Evolutionary conservation across 805 yeast genomes (phyloP).

Genomic region (Ogataea thermomethanolica): DNA sequence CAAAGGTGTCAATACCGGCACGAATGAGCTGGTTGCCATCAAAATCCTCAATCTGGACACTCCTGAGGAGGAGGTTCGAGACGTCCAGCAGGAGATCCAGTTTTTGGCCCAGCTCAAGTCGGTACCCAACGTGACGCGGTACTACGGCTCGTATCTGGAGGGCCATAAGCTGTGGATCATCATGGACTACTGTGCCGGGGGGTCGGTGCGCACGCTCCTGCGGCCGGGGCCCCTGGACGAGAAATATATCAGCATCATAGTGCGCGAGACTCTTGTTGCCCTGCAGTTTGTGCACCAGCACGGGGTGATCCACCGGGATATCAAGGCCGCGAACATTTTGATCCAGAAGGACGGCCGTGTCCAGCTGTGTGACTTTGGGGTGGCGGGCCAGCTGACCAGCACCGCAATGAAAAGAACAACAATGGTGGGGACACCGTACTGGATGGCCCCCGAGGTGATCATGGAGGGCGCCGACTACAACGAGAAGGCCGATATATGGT

Average conservation of each 20-base stretch:
- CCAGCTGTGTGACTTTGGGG: constrained; percentile 95
- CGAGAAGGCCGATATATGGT: constrained; percentile 95
- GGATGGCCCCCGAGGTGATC: constrained; percentile 99
- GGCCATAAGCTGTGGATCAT: constrained; percentile 96
- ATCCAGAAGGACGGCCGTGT: constrained; percentile 82
- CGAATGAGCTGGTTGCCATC: constrained; percentile 83
- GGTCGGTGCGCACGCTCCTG: constrained; percentile 80
- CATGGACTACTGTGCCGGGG: constrained; percentile 98
- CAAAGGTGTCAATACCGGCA: constrained; percentile 69
- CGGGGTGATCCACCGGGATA: constrained; percentile 93
- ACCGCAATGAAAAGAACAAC: constrained; percentile 79
- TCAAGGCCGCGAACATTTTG: constrained; percentile 93
- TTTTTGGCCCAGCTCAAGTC: constrained; percentile 77
- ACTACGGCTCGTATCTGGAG: constrained; percentile 80
- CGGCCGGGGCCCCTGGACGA: constrained; percentile 90
- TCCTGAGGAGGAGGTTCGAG: constrained; percentile 88
- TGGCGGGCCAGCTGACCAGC: constrained; percentile 87
- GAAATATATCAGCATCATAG: constrained; percentile 73
- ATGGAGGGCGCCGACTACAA: constrained; percentile 87
- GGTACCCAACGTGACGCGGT: constrained; percentile 89
- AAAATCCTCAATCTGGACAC: constrained; percentile 91
- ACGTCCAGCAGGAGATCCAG: constrained; percentile 90
- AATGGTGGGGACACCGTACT: constrained; percentile 93
- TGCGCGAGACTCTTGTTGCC: constrained; percentile 77
- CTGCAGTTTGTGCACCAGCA: constrained; percentile 77